A percentile compares a stretch with the other conserved stretches of the same genome.
phyloP scores from a whole-genome alignment of 2,329 filamentous ascomycete genomes.

The Coniochaeta hoffmannii region DNA sequence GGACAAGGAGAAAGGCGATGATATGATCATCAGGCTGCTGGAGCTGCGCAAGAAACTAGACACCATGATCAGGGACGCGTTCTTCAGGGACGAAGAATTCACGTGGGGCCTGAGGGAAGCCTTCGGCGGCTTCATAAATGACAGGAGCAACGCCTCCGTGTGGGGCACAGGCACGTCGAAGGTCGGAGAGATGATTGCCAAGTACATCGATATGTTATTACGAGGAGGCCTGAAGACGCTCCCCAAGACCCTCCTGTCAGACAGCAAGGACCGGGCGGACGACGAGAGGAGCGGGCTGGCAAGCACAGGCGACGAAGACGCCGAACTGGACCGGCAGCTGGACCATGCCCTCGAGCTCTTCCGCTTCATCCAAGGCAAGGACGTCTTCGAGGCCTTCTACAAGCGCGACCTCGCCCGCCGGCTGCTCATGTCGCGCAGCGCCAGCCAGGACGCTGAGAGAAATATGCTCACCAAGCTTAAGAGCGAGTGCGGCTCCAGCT shows the following conservation, averaged over 20 bases:
- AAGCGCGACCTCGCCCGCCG: constrained; percentile 92
- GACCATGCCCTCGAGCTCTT: constrained; percentile 92
- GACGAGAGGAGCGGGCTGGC: constrained; percentile 57
- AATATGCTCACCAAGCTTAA: constrained; percentile 92
- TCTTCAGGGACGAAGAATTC: constrained; percentile 69
- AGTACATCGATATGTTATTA: constrained; percentile 86
- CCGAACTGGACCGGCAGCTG: constrained; percentile 83
- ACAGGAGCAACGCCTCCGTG: constrained; percentile 62
- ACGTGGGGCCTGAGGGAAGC: constrained; percentile 73
- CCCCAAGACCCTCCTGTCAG: constrained; percentile 59
- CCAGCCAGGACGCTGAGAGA: constrained; percentile 89
- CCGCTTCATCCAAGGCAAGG: constrained; percentile 94
- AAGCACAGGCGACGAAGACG: constrained; percentile 76
- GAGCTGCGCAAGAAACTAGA: constrained; percentile 76
- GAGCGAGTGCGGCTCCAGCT: constrained; percentile 85
- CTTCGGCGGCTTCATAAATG: constrained; percentile 89
- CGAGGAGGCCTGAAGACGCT: constrained; percentile 81
- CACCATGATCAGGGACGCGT: constrained; percentile 66
- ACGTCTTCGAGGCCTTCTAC: constrained; percentile 98
- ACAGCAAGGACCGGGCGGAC: constrained; percentile 47
- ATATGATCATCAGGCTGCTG: constrained; percentile 81
- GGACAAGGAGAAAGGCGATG: constrained; percentile 67
- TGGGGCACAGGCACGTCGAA: constrained; percentile 84
- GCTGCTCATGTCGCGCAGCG: constrained; percentile 84
- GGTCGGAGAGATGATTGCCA: constrained; percentile 97